Percentiles rank a stretch among this genome's conserved stretches.
These are phyloP conservation scores for Myxozyma monticola DNA, from an alignment of 805 yeast species.

Conservation along the genomic window DNA sequence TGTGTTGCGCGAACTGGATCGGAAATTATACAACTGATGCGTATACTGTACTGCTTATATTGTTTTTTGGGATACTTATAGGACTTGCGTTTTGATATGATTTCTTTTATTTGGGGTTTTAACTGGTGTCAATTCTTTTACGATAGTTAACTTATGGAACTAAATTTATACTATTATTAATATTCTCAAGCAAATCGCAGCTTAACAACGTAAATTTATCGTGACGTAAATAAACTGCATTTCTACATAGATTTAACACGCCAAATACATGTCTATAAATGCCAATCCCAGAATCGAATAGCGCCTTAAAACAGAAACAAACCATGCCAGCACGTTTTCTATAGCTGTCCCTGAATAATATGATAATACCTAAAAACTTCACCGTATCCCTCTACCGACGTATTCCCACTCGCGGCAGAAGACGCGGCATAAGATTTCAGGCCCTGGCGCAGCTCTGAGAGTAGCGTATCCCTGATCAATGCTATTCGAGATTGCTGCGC, in stretches of 20 bases:
- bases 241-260: no score
- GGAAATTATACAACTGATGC: slow-evolving; percentile 52
- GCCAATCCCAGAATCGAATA: no score
- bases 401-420: neutral
- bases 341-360: no score
- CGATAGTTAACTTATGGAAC: no score
- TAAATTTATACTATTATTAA: no score
- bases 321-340: no score
- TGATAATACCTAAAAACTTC: slow-evolving; percentile 2
- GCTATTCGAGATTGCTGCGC: slow-evolving; percentile 13
- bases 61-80: neutral
- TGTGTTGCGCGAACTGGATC: slow-evolving; percentile 77
- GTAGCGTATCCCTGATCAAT: neutral
- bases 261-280: no score
- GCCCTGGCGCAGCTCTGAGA: neutral
- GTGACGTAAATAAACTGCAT: no score
- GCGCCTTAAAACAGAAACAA: no score
- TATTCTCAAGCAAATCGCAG: no score
- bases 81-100: neutral
- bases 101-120: neutral
- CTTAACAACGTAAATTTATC: no score
- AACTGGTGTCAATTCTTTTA: neutral
- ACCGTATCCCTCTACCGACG: slow-evolving; percentile 3
- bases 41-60: neutral
- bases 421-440: neutral